These are phyloP conservation scores for Astrocystis sublimbata DNA, from an alignment of 495 filamentous ascomycete species.

Conservation along the genomic window DNA sequence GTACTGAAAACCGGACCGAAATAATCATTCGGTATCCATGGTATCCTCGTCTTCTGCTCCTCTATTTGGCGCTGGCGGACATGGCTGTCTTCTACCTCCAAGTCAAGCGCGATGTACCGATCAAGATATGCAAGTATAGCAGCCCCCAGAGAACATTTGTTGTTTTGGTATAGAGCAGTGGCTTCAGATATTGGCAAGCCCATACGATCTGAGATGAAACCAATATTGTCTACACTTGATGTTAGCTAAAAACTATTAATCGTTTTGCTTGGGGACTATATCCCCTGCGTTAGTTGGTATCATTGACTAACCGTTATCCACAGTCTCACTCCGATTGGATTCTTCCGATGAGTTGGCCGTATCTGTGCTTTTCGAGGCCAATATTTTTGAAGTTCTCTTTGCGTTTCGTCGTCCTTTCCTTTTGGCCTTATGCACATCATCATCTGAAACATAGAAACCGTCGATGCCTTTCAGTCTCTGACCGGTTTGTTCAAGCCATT, in stretches of 20 bases:
- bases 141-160: constrained; percentile 25
- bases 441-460: constrained; percentile 62
- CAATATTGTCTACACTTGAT: constrained; percentile 22
- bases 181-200: constrained; percentile 23
- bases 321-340: constrained; percentile 1
- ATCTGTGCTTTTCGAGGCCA: constrained; percentile 4
- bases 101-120: constrained; percentile 22
- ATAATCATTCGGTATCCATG: constrained; percentile 27
- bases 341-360: constrained; percentile 3
- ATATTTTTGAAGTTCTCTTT: constrained; percentile 19
- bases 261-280: background rate
- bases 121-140: constrained; percentile 28
- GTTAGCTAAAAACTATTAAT: background rate
- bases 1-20: constrained; percentile 22
- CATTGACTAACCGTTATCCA: constrained; percentile 19
- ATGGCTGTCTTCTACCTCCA: background rate
- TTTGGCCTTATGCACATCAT: constrained; percentile 49
- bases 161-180: constrained; percentile 23
- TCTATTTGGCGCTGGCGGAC: constrained; percentile 2
- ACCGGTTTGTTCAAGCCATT: constrained; percentile 65
- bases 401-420: constrained; percentile 34
- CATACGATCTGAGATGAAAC: constrained; percentile 28
- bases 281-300: background rate
- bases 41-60: constrained; percentile 11
- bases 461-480: constrained; percentile 73